phyloP scores from a whole-genome alignment of 352 stramenopile genomes.

The Globisporangium orthogonon region DNA sequence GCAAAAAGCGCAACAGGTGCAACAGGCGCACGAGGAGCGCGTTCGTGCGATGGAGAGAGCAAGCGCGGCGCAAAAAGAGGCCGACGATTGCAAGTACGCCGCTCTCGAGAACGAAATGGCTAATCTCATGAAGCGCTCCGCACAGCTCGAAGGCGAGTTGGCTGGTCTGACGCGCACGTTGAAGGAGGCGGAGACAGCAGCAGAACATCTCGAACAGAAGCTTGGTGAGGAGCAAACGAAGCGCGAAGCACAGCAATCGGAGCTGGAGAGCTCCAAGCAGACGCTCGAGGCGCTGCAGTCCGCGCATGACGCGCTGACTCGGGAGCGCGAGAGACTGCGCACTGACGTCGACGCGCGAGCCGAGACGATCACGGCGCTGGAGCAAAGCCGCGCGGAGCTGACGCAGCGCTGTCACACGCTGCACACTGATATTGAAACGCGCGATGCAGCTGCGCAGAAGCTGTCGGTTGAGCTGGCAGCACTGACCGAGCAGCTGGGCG shows the following conservation, averaged over 20 bases:
- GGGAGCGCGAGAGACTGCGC: conserved; percentile 1
- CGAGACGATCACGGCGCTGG: neutral
- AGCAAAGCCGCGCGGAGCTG: neutral
- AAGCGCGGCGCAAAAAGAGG: neutral
- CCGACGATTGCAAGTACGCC: neutral
- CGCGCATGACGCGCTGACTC: neutral
- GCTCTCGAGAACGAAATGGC: conserved; percentile 8
- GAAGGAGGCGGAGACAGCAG: neutral
- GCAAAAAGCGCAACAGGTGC: conserved; percentile 13
- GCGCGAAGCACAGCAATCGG: neutral
- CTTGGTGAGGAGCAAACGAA: neutral
- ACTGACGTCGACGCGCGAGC: conserved; percentile 1
- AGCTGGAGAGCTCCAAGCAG: neutral
- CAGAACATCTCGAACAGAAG: neutral
- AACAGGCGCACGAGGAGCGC: conserved; percentile 16
- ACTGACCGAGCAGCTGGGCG: neutral
- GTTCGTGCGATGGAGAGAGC: conserved; percentile 2
- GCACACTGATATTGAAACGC: neutral
- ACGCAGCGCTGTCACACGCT: neutral
- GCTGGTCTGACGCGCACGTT: neutral
- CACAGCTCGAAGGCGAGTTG: conserved; percentile 4
- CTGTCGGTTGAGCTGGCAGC: neutral
- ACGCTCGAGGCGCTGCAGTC: neutral
- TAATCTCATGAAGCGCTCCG: conserved; percentile 4
- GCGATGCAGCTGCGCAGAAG: neutral